Base-by-base conservation (phyloP, 345 rosid genomes). In the Barbarea vulgaris region DNA sequence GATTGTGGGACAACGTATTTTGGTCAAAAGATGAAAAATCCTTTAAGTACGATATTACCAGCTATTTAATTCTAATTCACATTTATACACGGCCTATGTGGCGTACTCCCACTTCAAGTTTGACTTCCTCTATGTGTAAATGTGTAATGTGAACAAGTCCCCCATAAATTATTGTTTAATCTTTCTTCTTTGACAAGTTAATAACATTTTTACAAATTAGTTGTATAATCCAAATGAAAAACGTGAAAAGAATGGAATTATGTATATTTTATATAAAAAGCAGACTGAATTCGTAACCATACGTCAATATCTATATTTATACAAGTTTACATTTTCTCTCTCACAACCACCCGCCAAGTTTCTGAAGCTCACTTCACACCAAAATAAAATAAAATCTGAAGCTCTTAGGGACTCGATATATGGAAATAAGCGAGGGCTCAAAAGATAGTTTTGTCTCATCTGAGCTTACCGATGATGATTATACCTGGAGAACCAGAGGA, bases 391-490 rank as follows among this genome's bases (percentile, higher is more conserved):
- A 36, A 10, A 2, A 25, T 62, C 58, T 22, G 7, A 76, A 42
- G 39, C 64, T 76, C 37, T 14, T 54, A 13, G 36, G 79, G 90
- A 84, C 80, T 85, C 61, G 81, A 81, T 83, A 74, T 36, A 75
- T 67, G 78, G 80, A 84, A 74, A 82, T 81, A 69, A 71, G 82
- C 46, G 77, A 77, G 70, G 83, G 75, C 21, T 72, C 62, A 37
- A 30, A 76, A 41, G 47, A 5, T 41, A 36, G 14, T 36, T 36
- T 36, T 10, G 14, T 36, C 10, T 36, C 14, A 10, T 36, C 41
- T 36, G 14, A 27, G 28, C 28, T 27, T 3, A 27, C 3, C 25
- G 3, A 24, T 24, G 28, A 33, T 57, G 33, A 53, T 61, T 58
- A 44, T 30, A 18, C 52, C 10, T 21, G 36, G 66, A 58, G 33